phyloP scores from a whole-genome alignment of 2,329 filamentous ascomycete species.

The Sporothrix dimorphospora region DNA sequence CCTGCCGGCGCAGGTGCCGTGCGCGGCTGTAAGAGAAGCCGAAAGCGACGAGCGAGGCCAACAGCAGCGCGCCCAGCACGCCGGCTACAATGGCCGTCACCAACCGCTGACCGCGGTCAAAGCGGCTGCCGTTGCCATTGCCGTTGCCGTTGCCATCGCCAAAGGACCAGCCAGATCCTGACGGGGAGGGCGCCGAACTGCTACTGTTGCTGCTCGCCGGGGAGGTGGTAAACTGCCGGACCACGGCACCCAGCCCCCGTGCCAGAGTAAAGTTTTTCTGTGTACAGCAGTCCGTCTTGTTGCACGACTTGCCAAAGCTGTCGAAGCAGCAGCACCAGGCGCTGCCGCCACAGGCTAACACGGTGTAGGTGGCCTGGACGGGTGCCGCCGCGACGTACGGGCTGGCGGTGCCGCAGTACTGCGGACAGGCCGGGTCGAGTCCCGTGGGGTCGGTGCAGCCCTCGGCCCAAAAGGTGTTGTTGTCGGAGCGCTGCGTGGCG shows the following conservation, averaged over 20 bases:
- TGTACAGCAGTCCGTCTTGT: slow-evolving; percentile 32
- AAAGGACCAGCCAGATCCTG: not conserved
- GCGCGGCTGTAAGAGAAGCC: slow-evolving; percentile 31
- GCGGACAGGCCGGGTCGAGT: slow-evolving; percentile 34
- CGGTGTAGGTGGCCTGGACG: slow-evolving; percentile 32
- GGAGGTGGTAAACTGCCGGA: slow-evolving; percentile 30
- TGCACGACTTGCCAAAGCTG: slow-evolving; percentile 33
- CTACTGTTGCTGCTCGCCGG: not conserved
- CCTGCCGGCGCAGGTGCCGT: slow-evolving; percentile 29
- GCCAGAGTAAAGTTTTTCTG: slow-evolving; percentile 33
- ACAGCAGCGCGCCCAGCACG: slow-evolving; percentile 30
- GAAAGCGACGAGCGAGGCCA: slow-evolving; percentile 32
- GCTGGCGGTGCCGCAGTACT: slow-evolving; percentile 34
- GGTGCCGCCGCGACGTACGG: slow-evolving; percentile 30
- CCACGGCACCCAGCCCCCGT: slow-evolving; percentile 32
- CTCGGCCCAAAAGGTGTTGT: slow-evolving; percentile 34
- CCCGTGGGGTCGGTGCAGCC: slow-evolving; percentile 35
- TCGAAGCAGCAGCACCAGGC: slow-evolving; percentile 36
- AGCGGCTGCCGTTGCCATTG: not conserved
- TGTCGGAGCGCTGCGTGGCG: slow-evolving; percentile 33
- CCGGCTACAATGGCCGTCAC: slow-evolving; percentile 30
- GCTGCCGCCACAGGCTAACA: slow-evolving; percentile 31
- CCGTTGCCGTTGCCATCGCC: not conserved
- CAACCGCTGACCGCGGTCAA: slow-evolving; percentile 15
- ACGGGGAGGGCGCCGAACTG: not conserved